phyloP scores from a whole-genome alignment of 73 alveolate genomes.

The Symbiodinium natans region DNA sequence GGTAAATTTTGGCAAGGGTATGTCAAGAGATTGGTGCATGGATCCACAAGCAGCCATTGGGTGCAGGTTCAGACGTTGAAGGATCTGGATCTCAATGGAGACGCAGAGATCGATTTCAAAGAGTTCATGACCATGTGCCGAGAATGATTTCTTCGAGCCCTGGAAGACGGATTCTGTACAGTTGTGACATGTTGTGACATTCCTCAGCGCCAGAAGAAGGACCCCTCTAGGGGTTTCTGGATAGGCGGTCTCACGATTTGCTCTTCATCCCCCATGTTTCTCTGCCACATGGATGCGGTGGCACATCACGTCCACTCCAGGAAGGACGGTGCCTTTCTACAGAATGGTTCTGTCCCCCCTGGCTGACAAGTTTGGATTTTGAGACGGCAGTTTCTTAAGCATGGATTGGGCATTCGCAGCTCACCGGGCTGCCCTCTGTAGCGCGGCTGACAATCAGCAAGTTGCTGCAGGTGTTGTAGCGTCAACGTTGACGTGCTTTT shows the following conservation, averaged over 20 bases:
- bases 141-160: not conserved
- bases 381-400: not conserved
- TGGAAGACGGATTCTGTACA: not conserved
- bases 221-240: not conserved
- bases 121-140: conserved; percentile 93
- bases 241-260: not conserved
- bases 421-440: not conserved
- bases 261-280: not conserved
- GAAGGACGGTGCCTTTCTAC: not conserved
- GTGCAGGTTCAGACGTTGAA: conserved; percentile 85
- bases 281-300: not conserved
- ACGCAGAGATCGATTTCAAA: conserved; percentile 87
- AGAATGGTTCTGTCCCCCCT: not conserved
- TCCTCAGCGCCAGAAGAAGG: too few relatives aligned
- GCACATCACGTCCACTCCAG: not conserved
- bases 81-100: conserved; percentile 76
- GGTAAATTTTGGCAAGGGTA: not conserved
- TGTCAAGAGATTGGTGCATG: not conserved
- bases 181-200: not conserved
- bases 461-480: not conserved
- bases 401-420: not conserved
- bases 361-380: not conserved
- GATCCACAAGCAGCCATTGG: not conserved
- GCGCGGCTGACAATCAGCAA: not conserved
- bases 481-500: not conserved